A percentile compares a stretch with the other conserved stretches of the same genome.
These are phyloP conservation scores for Cercospora canescens DNA, from an alignment of 2,329 filamentous ascomycete species.

Conservation along the genomic window DNA sequence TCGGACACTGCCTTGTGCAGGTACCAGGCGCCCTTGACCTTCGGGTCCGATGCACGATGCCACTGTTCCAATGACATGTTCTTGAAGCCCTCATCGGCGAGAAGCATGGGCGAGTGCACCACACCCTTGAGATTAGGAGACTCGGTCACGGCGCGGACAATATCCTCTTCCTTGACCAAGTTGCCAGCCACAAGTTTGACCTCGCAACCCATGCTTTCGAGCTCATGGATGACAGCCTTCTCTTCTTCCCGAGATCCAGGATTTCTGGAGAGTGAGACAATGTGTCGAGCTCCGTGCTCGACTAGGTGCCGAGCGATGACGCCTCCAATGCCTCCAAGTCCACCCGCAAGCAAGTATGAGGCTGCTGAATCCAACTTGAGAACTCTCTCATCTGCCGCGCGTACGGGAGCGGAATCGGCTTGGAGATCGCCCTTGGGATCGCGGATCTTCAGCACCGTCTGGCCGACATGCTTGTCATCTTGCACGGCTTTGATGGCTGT, in stretches of 20 bases:
- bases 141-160: not conserved
- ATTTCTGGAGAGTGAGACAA: not conserved
- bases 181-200: not conserved
- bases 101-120: conserved; percentile 14
- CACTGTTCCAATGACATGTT: conserved; percentile 14
- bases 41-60: not conserved
- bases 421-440: not conserved
- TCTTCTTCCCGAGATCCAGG: not conserved
- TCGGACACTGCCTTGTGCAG: not conserved
- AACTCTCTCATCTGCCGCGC: not conserved
- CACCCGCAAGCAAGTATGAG: not conserved
- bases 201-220: not conserved
- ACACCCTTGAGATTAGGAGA: conserved; percentile 2
- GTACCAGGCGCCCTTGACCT: conserved; percentile 9
- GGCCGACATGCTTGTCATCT: not conserved
- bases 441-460: not conserved
- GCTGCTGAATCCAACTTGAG: not conserved
- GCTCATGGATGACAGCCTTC: not conserved
- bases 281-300: not conserved
- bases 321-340: not conserved
- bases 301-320: not conserved
- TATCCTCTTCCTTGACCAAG: not conserved
- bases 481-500: not conserved
- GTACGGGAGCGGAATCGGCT: not conserved
- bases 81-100: conserved; percentile 7